Evolutionary conservation across 306 rosid genomes (phyloP), one percentile per base, ranked within the genome.

Genomic region (Hippophae gyantsensis): DNA sequence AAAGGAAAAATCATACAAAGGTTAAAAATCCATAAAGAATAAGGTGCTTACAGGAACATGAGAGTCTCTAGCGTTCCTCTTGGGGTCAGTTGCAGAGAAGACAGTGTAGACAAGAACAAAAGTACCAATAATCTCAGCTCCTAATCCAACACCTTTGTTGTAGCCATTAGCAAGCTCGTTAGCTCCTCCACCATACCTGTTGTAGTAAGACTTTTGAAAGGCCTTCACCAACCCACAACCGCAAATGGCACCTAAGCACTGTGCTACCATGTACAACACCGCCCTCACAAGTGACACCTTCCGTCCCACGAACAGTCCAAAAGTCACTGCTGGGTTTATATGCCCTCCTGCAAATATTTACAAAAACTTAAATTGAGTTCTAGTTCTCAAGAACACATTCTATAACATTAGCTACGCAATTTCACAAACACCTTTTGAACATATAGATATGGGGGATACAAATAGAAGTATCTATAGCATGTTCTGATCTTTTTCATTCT

Each of bases 21-120:
- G 23, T 18, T 1, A 18, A 18, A 18, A 18, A 18, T 18, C 23
- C 23, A 18, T 32, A 46, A 6, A 11, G 3, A 6, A 6, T 45
- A 1, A 32, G 23, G 13, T 57, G 40, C 95, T 66, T 82, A 90
- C 97, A 52, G 97, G 97, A 68, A 90, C 94, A 57, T 90, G 97
- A 42, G 94, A 90, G 78, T 90, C 97, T 67, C 97, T 76, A 2
- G 97, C 97, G 45, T 7, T 90, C 45, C 97, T 79, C 72, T 90
- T 90, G 10, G 97, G 97, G 43, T 90, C 97, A 10, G 97, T 90
- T 68, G 97, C 97, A 6, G 97, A 84, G 84, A 90, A 90, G 61
- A 90, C 97, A 0, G 97, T 90, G 87, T 90, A 90, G 64, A 90
- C 97, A 52, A 90, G 89, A 60, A 90, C 96, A 45, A 90, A 90